These are phyloP conservation scores for Talaromyces trachyspermus DNA, from an alignment of 495 filamentous ascomycete species.

Conservation along the genomic window DNA sequence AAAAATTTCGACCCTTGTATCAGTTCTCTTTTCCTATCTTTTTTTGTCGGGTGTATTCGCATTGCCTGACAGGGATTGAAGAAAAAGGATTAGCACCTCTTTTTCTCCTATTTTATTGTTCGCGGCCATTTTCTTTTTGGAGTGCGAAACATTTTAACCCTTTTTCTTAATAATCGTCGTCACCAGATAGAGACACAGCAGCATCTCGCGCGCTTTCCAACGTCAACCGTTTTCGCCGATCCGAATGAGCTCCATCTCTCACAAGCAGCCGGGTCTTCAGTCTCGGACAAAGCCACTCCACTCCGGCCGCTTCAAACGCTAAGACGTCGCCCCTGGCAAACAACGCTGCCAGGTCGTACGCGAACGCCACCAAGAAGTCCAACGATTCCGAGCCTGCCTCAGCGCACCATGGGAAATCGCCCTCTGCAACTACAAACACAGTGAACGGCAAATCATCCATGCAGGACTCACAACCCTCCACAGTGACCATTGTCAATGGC, in stretches of 20 bases:
- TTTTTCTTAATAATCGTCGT: constrained; percentile 3
- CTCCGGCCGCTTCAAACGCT: constrained; percentile 39
- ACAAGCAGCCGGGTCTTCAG: constrained; percentile 45
- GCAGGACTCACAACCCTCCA: constrained; percentile 47
- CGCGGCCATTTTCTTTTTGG: constrained; percentile 8
- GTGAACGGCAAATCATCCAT: constrained; percentile 80
- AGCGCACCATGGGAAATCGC: constrained; percentile 76
- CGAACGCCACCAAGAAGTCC: constrained; percentile 74
- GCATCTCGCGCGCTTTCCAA: constrained; percentile 61
- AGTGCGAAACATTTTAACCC: no score
- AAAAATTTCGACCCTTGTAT: background rate
- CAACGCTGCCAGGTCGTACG: constrained; percentile 56
- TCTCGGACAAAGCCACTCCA: constrained; percentile 46
- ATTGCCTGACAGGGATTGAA: no score
- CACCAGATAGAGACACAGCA: no score
- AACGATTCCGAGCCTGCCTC: constrained; percentile 60
- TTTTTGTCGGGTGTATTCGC: no score
- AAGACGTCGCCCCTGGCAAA: constrained; percentile 49
- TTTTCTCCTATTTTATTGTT: background rate
- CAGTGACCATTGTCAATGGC: constrained; percentile 63
- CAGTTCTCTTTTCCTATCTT: background rate
- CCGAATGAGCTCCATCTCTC: constrained; percentile 47
- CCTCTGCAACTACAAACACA: constrained; percentile 52
- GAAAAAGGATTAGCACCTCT: constrained; percentile 3
- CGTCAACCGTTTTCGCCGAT: constrained; percentile 52